Evolutionary conservation across 1,284 basidiomycete genomes (phyloP).

Genomic region (Wallemia hederae): DNA sequence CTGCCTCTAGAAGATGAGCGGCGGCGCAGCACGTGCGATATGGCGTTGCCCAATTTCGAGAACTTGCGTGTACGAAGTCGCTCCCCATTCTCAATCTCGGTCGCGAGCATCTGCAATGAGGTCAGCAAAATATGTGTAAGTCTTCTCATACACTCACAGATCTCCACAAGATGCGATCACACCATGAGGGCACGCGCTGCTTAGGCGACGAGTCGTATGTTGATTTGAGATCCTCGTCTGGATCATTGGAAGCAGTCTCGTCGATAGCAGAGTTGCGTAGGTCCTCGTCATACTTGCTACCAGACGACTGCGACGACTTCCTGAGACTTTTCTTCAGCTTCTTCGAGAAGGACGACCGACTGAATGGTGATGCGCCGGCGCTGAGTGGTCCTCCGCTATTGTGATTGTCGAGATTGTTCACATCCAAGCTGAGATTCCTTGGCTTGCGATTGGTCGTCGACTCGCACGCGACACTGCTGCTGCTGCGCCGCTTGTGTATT

Average conservation of each 20-base stretch:
- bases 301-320: background rate
- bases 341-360: background rate
- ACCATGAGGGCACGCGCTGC: slow-evolving; percentile 22
- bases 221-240: slow-evolving; percentile 9
- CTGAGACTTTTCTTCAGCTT: background rate
- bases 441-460: background rate
- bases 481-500: background rate
- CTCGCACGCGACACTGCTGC: background rate
- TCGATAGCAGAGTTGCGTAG: background rate
- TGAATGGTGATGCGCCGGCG: background rate
- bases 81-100: background rate
- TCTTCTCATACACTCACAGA: background rate
- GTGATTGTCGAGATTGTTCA: background rate
- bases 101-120: background rate
- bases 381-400: background rate
- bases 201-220: slow-evolving; percentile 22
- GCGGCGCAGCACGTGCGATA: background rate
- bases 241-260: slow-evolving; percentile 4
- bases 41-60: background rate
- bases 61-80: background rate
- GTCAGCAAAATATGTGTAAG: background rate
- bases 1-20: background rate
- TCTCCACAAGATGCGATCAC: slow-evolving; percentile 13
- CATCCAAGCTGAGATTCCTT: background rate
- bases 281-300: background rate